Evolutionary conservation across 2,329 filamentous ascomycete genomes (phyloP), one percentile per base, ranked within the genome.

Genomic region (Pyrenochaeta sp.): DNA sequence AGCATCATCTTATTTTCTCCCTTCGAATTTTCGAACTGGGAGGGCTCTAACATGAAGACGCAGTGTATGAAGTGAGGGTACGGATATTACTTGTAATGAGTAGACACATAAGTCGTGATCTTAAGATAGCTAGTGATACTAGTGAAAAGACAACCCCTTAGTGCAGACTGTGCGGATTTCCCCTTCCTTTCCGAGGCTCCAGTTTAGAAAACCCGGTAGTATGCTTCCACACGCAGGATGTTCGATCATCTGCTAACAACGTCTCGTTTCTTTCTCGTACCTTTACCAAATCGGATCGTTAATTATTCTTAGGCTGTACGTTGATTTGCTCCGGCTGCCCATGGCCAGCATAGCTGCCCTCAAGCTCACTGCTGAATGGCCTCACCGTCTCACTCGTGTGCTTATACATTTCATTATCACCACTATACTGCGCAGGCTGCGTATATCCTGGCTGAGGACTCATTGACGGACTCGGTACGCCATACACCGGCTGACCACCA

Each of bases 361-460:
- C 67, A 40, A 70, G 36, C 51, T 68, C 67, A 37, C 61, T 64
- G 3, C 65, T 67, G 25, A 68, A 66, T n/a, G 67, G 64, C 34
- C 61, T 59, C 3, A 34, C 45, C 24, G 56, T 50, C 6, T 59
- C 58, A n/a, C 47, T 44, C 3, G 47, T 30, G 12, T 56, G 55
- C 40, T 48, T 52, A 25, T 59, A 45, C 36, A 39, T 36, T 25
- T 39, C 51, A 15, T 30, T 36, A 39, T 49, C 40, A 49, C 43
- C 45, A n/a, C 49, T 28, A 40, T 59, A 54, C 25, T 40, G 51
- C 37, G 32, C 40, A 19, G 37, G 54, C 34, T 63, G 56, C n/a
- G 51, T 56, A 46, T 62, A 54, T 22, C 57, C 59, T 8, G 51
- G 56, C 53, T 54, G 56, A 7, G 61, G 61, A 34, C 65, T 66